phyloP scores from a whole-genome alignment of 2,329 filamentous ascomycete genomes.

The Allantophomopsis cytisporea region DNA sequence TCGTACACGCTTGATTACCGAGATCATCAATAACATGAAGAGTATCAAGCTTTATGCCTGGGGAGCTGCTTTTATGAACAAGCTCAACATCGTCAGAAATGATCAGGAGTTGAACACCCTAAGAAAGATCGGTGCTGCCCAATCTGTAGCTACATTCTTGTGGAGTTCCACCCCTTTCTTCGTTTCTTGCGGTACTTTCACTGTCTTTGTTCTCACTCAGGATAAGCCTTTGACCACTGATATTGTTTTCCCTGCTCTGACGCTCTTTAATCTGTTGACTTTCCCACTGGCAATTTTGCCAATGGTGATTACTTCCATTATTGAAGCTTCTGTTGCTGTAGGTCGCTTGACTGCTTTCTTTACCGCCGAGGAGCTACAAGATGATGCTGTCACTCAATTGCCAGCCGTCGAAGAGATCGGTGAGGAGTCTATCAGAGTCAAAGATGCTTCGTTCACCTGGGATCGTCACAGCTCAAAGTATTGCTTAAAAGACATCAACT shows the following conservation, averaged over 20 bases:
- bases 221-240: conserved; percentile 77
- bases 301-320: conserved; percentile 95
- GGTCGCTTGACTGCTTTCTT: conserved; percentile 76
- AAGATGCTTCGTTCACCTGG: conserved; percentile 88
- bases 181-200: conserved; percentile 92
- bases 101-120: conserved; percentile 91
- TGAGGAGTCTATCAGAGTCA: conserved; percentile 75
- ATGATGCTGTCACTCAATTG: conserved; percentile 62
- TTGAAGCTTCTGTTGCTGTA: conserved; percentile 90
- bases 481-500: conserved; percentile 71
- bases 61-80: conserved; percentile 95
- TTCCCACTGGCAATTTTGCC: conserved; percentile 90
- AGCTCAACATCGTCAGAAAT: conserved; percentile 90
- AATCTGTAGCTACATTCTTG: conserved; percentile 91
- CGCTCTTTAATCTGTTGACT: conserved; percentile 89
- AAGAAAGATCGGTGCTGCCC: conserved; percentile 87
- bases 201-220: conserved; percentile 80
- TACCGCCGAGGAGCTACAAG: conserved; percentile 76
- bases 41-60: conserved; percentile 98
- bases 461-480: conserved; percentile 64
- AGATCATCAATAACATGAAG: conserved; percentile 99
- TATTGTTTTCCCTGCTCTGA: conserved; percentile 86
- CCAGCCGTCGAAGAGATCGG: conserved; percentile 61
- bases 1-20: conserved; percentile 83
- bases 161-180: conserved; percentile 97